Evolutionary conservation across 257 asterid genomes (phyloP).

Genomic region (Sherardia arvensis): DNA sequence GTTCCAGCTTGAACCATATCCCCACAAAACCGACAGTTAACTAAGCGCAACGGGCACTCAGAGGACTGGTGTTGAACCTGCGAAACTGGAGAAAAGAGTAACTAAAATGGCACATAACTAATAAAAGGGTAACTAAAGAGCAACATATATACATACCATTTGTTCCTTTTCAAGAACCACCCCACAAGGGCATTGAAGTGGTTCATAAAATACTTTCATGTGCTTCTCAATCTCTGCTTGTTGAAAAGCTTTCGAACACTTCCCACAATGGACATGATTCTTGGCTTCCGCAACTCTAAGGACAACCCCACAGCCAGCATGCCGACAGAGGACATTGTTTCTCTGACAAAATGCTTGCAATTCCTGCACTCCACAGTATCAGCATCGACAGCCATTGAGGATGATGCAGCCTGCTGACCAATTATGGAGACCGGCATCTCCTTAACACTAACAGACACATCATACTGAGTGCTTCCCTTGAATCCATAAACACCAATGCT

Average conservation of each 20-base stretch:
- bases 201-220: too few species aligned
- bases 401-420: too few species aligned
- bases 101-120: background rate
- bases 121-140: background rate
- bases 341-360: conserved; percentile 73
- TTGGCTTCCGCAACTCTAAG: conserved; percentile 66
- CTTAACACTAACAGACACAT: too few species aligned
- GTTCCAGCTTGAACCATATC: conserved; percentile 91
- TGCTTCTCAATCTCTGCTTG: too few species aligned
- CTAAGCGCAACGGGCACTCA: conserved; percentile 64
- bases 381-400: conserved; percentile 30
- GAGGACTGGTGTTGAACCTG: conserved; percentile 84
- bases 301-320: conserved; percentile 75
- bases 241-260: too few species aligned
- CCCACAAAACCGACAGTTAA: conserved; percentile 76
- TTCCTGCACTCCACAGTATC: conserved; percentile 70
- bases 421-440: too few species aligned
- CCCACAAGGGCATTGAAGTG: conserved; percentile 97
- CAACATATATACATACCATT: conserved; percentile 55
- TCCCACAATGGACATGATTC: conserved; percentile 60
- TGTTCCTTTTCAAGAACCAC: conserved; percentile 72
- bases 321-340: conserved; percentile 64
- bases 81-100: background rate
- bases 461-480: too few species aligned
- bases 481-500: conserved; percentile 76